A percentile compares a stretch with the other conserved stretches of the same genome.
phyloP scores from a whole-genome alignment of 768 basidiomycete genomes.

The Psilocybe subaeruginosa region DNA sequence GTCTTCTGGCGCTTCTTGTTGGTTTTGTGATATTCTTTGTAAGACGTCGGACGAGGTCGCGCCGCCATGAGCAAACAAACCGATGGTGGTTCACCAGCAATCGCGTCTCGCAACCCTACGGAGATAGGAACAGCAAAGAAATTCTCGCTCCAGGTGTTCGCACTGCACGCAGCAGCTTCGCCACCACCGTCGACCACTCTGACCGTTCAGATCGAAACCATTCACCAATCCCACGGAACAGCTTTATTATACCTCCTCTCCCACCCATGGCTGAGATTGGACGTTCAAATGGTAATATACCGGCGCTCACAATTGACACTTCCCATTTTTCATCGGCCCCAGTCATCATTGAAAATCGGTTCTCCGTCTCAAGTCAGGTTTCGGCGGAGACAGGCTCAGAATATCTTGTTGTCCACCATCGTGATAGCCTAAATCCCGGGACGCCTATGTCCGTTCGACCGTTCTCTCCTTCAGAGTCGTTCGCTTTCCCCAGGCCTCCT shows the following conservation, averaged over 20 bases:
- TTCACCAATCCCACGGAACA: neutral
- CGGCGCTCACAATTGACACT: conserved; percentile 34
- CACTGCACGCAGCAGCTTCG: conserved; percentile 63
- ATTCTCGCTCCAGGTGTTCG: conserved; percentile 24
- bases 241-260: conserved; percentile 34
- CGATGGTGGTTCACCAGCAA: conserved; percentile 48
- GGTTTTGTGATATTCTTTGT: conserved; percentile 42
- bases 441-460: conserved; percentile 68
- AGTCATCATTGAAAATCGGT: conserved; percentile 24
- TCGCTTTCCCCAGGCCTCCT: conserved; percentile 66
- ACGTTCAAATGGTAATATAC: conserved; percentile 31
- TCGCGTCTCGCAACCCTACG: conserved; percentile 26
- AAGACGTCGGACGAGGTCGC: conserved; percentile 47
- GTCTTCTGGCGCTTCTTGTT: conserved; percentile 36
- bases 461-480: conserved; percentile 69
- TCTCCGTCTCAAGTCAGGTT: conserved; percentile 39
- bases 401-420: conserved; percentile 37
- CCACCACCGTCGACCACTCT: conserved; percentile 52
- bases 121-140: conserved; percentile 24
- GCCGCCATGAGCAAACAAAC: conserved; percentile 43
- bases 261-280: conserved; percentile 63
- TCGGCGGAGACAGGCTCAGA: conserved; percentile 40
- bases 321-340: conserved; percentile 17
- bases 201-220: conserved; percentile 28
- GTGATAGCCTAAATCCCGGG: conserved; percentile 22